Evolutionary conservation across 305 asterid species (phyloP).

Genomic region (Ilex paraguariensis): DNA sequence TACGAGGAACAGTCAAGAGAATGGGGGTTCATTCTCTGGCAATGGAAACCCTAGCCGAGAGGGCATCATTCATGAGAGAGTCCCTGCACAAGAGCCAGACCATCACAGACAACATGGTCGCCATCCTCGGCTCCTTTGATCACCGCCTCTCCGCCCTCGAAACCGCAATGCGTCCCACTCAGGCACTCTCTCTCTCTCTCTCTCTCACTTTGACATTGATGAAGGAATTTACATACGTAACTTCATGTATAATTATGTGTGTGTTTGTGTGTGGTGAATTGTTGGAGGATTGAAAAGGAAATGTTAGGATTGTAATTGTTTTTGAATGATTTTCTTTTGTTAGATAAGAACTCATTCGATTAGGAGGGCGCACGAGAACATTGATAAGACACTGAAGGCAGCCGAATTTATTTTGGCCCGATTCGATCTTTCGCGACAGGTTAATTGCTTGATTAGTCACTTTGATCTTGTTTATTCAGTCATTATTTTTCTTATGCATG

Average conservation of each 20-base stretch:
- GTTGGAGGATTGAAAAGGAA: background rate
- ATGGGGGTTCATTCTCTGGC: slow-evolving; percentile 47
- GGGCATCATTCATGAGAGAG: slow-evolving; percentile 67
- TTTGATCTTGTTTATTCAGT: background rate
- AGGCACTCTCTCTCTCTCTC: slow-evolving; percentile 34
- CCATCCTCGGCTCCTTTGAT: slow-evolving; percentile 93
- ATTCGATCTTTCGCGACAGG: slow-evolving; percentile 85
- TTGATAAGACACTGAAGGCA: slow-evolving; percentile 74
- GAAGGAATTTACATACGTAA: no score
- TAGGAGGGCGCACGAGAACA: slow-evolving; percentile 89
- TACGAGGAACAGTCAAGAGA: background rate
- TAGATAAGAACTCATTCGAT: slow-evolving; percentile 90
- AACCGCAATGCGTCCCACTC: slow-evolving; percentile 99
- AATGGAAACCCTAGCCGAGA: slow-evolving; percentile 61
- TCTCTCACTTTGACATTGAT: no score
- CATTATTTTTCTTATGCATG: background rate
- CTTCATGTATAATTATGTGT: no score
- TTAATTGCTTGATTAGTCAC: slow-evolving; percentile 1
- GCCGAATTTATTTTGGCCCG: slow-evolving; percentile 66
- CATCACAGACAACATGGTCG: slow-evolving; percentile 73
- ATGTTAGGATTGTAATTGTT: slow-evolving; percentile 5
- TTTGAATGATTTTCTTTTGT: slow-evolving; percentile 9
- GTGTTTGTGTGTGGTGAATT: no score
- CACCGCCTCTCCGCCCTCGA: slow-evolving; percentile 98
- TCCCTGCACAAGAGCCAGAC: slow-evolving; percentile 73